Percentiles rank a stretch among this genome's conserved stretches.
phyloP scores from a whole-genome alignment of 169 alveolate genomes.

The Eimeria sp. region DNA sequence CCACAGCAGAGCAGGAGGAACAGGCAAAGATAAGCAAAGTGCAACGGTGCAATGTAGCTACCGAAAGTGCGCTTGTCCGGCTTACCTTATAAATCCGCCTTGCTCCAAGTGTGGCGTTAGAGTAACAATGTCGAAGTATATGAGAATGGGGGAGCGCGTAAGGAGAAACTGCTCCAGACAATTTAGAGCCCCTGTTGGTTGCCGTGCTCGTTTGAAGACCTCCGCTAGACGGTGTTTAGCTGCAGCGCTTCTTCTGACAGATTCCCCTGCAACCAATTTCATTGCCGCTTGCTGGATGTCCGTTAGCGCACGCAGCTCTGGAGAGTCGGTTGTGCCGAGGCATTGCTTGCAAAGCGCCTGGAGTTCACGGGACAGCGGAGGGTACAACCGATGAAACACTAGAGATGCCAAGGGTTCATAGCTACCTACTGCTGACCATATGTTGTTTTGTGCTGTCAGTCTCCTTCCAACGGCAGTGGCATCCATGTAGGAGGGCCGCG shows the following conservation, averaged over 20 bases:
- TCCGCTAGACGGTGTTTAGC: constrained; percentile 23
- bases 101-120: constrained; percentile 53
- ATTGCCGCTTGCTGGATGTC: constrained; percentile 51
- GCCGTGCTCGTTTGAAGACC: constrained; percentile 5
- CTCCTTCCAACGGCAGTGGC: constrained; percentile 50
- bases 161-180: constrained; percentile 39
- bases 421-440: constrained; percentile 61
- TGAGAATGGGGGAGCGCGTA: constrained; percentile 15
- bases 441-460: constrained; percentile 42
- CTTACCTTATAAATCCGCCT: constrained; percentile 39
- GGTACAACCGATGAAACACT: constrained; percentile 28
- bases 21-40: background rate
- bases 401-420: constrained; percentile 27
- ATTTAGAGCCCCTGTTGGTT: background rate
- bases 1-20: background rate
- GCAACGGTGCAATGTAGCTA: background rate
- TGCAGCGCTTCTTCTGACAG: constrained; percentile 15
- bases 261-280: constrained; percentile 41
- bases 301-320: constrained; percentile 53
- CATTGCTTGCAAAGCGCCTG: constrained; percentile 48
- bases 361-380: constrained; percentile 18
- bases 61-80: background rate
- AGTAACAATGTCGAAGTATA: constrained; percentile 48
- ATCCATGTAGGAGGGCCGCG: constrained; percentile 8
- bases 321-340: constrained; percentile 38